Evolutionary conservation across 2,329 filamentous ascomycete species (phyloP).

Genomic region (Microsporum audouinii): DNA sequence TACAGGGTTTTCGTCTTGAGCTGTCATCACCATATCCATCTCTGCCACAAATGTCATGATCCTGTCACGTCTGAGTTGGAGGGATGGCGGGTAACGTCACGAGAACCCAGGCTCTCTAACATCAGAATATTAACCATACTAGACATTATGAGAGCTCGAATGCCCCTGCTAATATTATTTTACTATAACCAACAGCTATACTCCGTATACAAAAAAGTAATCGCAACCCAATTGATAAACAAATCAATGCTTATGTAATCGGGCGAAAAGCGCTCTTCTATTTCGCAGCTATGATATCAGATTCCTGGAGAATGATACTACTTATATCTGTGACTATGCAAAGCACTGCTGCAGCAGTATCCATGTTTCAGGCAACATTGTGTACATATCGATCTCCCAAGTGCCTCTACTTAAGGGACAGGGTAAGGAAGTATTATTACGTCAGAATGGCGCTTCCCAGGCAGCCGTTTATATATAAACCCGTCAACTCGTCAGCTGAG

Average conservation of each 20-base stretch:
- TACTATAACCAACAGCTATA: not conserved
- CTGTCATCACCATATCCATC: not conserved
- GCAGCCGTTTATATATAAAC: not conserved
- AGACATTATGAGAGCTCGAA: not conserved
- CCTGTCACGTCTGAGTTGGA: not conserved
- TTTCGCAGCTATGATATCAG: not conserved
- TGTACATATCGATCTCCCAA: not conserved
- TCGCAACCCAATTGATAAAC: not conserved
- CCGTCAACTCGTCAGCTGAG: not conserved
- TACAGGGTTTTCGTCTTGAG: not conserved
- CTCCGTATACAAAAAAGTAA: not conserved
- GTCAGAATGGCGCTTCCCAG: not conserved
- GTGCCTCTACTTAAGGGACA: not conserved
- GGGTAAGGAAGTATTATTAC: not conserved
- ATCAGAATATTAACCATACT: not conserved
- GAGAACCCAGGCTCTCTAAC: not conserved
- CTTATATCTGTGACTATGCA: not conserved
- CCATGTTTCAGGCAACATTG: not conserved
- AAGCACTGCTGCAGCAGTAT: not conserved
- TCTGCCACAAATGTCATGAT: too few species aligned
- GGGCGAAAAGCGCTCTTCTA: not conserved
- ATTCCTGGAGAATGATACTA: not conserved
- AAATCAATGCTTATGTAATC: not conserved
- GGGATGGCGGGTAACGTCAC: not conserved
- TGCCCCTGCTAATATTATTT: not conserved